Evolutionary conservation across 306 rosid genomes (phyloP).

Genomic region (Vigna trinervia): DNA sequence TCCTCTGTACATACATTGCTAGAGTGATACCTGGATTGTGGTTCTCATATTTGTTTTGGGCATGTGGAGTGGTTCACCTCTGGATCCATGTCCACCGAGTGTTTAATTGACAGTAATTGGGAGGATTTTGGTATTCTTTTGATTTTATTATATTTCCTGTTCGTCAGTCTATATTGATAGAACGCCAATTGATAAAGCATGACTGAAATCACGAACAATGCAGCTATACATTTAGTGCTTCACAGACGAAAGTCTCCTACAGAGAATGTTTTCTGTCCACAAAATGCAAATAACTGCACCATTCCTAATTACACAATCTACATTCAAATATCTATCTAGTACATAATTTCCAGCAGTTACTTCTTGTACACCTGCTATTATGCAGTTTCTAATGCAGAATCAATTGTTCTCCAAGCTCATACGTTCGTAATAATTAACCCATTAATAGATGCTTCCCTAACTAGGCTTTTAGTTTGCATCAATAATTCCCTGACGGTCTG

Average conservation of each 20-base stretch:
- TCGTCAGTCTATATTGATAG: constrained; percentile 6
- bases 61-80: constrained; percentile 13
- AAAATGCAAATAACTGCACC: neutral
- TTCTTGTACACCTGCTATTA: neutral
- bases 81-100: constrained; percentile 3
- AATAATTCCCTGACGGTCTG: neutral
- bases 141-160: neutral
- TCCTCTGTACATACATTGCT: constrained; percentile 24
- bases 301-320: neutral
- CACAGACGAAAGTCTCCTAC: neutral
- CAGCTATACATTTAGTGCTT: neutral
- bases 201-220: neutral
- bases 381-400: neutral
- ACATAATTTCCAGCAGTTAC: neutral
- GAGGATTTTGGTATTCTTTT: constrained; percentile 25
- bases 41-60: constrained; percentile 35
- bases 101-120: constrained; percentile 18
- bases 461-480: neutral
- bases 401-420: neutral
- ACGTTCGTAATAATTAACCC: neutral
- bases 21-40: constrained; percentile 13
- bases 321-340: neutral
- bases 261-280: neutral
- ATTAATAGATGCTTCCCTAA: neutral
- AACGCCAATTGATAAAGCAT: neutral